These are phyloP conservation scores for Vanrija humicola DNA, from an alignment of 1,284 basidiomycete species.

Conservation along the genomic window DNA sequence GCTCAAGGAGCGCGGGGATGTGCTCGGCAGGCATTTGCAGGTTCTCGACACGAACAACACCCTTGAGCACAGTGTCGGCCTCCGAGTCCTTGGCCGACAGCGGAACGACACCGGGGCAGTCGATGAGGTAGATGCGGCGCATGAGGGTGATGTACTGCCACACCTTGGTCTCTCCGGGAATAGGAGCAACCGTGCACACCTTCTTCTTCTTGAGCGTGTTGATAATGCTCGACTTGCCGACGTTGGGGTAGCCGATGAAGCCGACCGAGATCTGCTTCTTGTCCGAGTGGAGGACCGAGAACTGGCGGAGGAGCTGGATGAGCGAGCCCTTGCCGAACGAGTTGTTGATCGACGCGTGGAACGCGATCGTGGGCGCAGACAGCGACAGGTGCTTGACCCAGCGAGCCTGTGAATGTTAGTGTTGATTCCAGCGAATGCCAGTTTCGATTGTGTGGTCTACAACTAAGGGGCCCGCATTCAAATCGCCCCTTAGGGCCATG, in stretches of 20 bases:
- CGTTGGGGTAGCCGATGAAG: conserved; percentile 97
- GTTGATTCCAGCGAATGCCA: conserved; percentile 7
- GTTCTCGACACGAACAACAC: conserved; percentile 94
- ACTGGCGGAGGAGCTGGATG: conserved; percentile 94
- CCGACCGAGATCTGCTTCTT: conserved; percentile 99
- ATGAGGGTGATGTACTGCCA: conserved; percentile 99
- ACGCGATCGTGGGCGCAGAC: conserved; percentile 91
- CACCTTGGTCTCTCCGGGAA: conserved; percentile 98
- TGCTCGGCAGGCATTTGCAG: conserved; percentile 91
- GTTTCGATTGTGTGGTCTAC: conserved; percentile 35
- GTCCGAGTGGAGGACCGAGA: conserved; percentile 94
- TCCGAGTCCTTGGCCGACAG: conserved; percentile 85
- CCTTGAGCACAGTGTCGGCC: conserved; percentile 91
- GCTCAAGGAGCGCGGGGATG: conserved; percentile 78
- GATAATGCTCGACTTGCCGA: conserved; percentile 95
- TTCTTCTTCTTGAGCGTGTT: conserved; percentile 99
- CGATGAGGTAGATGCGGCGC: conserved; percentile 95
- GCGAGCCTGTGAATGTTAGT: conserved; percentile 64
- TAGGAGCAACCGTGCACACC: conserved; percentile 93
- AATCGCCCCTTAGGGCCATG: conserved; percentile 20
- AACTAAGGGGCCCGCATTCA: conserved; percentile 51
- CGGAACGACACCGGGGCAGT: conserved; percentile 97
- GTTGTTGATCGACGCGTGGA: conserved; percentile 98
- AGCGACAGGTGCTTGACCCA: conserved; percentile 96
- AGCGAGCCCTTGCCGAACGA: conserved; percentile 98